Percentiles rank a stretch among this genome's conserved stretches.
Evolutionary conservation across 2,329 filamentous ascomycete genomes (phyloP).

Genomic region (Cyclaneusma minus): DNA sequence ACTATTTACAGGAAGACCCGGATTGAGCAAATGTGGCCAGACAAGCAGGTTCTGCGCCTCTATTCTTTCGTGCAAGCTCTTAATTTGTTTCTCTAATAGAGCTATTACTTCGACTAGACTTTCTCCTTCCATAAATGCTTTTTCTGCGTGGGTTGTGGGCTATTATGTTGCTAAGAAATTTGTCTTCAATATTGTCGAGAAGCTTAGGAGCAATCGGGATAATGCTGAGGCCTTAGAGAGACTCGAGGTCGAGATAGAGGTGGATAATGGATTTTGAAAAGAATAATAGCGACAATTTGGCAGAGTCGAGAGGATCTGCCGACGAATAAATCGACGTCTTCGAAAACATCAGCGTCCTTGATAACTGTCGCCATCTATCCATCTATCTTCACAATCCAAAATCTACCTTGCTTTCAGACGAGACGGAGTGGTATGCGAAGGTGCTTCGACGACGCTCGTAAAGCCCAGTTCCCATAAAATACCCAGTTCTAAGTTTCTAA

Average conservation of each 20-base stretch:
- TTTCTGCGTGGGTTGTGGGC: conserved; percentile 6
- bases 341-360: conserved; percentile 25
- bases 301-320: conserved; percentile 6
- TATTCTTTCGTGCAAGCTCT: conserved; percentile 9
- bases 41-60: conserved; percentile 13
- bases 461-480: too few relatives aligned
- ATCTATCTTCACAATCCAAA: too few relatives aligned
- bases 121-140: conserved; percentile 7
- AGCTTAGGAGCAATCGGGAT: conserved; percentile 15
- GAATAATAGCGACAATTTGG: conserved; percentile 12
- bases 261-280: conserved; percentile 24
- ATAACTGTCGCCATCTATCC: too few relatives aligned
- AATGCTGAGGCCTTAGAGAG: conserved; percentile 12
- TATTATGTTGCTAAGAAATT: conserved; percentile 12
- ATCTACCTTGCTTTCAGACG: too few relatives aligned
- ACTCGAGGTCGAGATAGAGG: conserved; percentile 18
- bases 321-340: conserved; percentile 14
- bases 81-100: conserved; percentile 13
- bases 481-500: too few relatives aligned
- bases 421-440: too few relatives aligned
- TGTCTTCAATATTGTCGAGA: conserved; percentile 11
- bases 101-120: conserved; percentile 8
- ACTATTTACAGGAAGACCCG: conserved; percentile 10
- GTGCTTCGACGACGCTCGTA: too few relatives aligned
- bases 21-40: conserved; percentile 12